Percentiles rank a stretch among this genome's conserved stretches.
Conservation (phyloP, 2,329 filamentous ascomycete genomes). For the Sclerotinia subarctica region DNA sequence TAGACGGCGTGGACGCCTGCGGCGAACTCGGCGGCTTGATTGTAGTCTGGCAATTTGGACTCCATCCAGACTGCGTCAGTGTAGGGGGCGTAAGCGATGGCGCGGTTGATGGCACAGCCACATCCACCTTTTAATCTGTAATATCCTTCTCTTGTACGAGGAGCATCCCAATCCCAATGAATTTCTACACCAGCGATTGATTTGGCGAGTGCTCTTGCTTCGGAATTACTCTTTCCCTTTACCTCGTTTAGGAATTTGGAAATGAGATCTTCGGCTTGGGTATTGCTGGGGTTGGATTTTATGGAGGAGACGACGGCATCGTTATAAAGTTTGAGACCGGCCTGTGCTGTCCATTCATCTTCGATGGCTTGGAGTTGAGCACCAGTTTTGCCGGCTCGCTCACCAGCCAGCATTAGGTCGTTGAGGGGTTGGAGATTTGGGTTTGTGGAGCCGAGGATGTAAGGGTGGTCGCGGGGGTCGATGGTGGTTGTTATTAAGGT, state of each 20-base stretch:
- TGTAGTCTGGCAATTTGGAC: slow-evolving; percentile 89
- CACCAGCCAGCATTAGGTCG: slow-evolving; percentile 86
- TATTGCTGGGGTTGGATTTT: slow-evolving; percentile 64
- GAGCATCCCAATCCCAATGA: slow-evolving; percentile 93
- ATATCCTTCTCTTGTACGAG: slow-evolving; percentile 90
- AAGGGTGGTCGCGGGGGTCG: slow-evolving; percentile 90
- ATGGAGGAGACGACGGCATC: slow-evolving; percentile 85
- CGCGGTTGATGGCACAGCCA: slow-evolving; percentile 85
- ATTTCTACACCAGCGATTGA: slow-evolving; percentile 75
- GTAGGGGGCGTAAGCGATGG: slow-evolving; percentile 88
- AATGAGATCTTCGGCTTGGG: slow-evolving; percentile 55
- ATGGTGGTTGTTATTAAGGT: slow-evolving; percentile 97
- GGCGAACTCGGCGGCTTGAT: slow-evolving; percentile 90
- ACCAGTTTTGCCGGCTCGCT: slow-evolving; percentile 76
- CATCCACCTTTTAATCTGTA: slow-evolving; percentile 91
- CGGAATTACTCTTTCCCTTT: slow-evolving; percentile 81
- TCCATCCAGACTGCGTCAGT: slow-evolving; percentile 99
- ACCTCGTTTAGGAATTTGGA: slow-evolving; percentile 62
- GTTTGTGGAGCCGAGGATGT: slow-evolving; percentile 89
- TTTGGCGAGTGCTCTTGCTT: slow-evolving; percentile 77
- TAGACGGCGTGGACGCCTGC: slow-evolving; percentile 89
- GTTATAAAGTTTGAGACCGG: slow-evolving; percentile 82
- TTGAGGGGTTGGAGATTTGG: slow-evolving; percentile 76
- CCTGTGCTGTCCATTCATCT: slow-evolving; percentile 78
- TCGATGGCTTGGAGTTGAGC: slow-evolving; percentile 84